Evolutionary conservation across 345 rosid species (phyloP), one percentile per base, ranked within the genome.

Genomic region (Aquilaria yunnanensis): DNA sequence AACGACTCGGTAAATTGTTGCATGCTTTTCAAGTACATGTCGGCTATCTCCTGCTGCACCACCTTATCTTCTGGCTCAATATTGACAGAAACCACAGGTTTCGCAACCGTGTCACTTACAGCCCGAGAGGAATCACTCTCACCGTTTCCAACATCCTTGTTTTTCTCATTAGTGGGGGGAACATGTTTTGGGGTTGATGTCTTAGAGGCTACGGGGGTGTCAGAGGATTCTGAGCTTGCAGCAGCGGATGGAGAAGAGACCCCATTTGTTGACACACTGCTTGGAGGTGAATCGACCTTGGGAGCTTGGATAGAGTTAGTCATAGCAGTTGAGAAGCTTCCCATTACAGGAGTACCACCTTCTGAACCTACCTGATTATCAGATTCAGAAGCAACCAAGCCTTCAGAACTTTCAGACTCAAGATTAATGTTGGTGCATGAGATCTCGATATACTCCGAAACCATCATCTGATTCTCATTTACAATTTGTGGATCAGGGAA

Each of bases 11-110:
- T 95, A 73, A 95, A 95, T 68, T 95, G 96, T 74, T 91, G 99
- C 99, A 95, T 95, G 71, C 99, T 91, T 78, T 95, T 95, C 96
- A 89, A 85, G 74, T 95, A 95, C 96, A 95, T 95, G 77, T 95
- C 96, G 2, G 91, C 97, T 63, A 87, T 82, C 37, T 95, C 99
- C 79, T 95, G 98, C 80, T 95, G 96, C 64, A 87, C 90, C 67
- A 87, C 75, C 59, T 80, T 87, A 65, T 81, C 72, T 78, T 95
- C 96, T 31, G 84, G 85, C 80, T 83, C 97, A 33, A 88, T 51
- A 61, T 80, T 83, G 50, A 83, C 83, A 9, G 66, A 34, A n/a
- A 85, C 68, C 32, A 69, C 62, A 29, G 96, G 90, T 61, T 83
- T 87, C n/a, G 64, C 61, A 57, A 32, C 29, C 49, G 73, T 67